Conservation (phyloP, 208 protist species). For the Kentomonas sorsogonicus region DNA sequence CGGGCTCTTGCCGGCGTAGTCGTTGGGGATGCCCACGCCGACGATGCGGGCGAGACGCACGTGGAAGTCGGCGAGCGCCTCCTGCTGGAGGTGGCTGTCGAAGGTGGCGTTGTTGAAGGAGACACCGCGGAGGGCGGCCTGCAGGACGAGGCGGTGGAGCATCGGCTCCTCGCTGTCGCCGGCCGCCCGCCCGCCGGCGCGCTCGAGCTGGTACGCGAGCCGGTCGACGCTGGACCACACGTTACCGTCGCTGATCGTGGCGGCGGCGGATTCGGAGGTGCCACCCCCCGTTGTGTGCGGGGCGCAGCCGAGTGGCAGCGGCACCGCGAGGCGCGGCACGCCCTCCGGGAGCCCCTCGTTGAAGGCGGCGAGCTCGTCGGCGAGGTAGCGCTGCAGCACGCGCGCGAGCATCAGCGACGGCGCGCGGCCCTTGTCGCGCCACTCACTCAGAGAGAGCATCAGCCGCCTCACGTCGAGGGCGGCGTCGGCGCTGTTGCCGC, state of each 20-base stretch:
- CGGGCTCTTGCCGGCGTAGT: constrained; percentile 27
- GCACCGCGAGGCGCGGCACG: constrained; percentile 55
- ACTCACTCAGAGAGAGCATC: constrained; percentile 77
- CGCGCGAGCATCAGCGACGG: constrained; percentile 59
- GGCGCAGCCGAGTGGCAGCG: constrained; percentile 6
- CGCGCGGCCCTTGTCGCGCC: constrained; percentile 60
- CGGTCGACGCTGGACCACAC: constrained; percentile 71
- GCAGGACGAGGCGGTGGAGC: constrained; percentile 43
- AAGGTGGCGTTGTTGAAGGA: constrained; percentile 25
- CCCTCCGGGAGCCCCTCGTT: constrained; percentile 57
- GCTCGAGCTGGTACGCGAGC: constrained; percentile 47
- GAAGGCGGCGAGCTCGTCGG: constrained; percentile 62
- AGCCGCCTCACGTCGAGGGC: constrained; percentile 54
- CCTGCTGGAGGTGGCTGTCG: constrained; percentile 39
- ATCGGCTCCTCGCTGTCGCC: constrained; percentile 60
- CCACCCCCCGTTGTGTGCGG: background rate
- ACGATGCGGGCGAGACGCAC: constrained; percentile 55
- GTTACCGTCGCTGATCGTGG: constrained; percentile 12
- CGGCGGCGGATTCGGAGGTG: background rate
- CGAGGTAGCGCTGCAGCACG: constrained; percentile 61
- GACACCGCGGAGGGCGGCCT: background rate
- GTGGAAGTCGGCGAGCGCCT: constrained; percentile 50
- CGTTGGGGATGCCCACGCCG: constrained; percentile 69
- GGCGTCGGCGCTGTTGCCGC: constrained; percentile 33
- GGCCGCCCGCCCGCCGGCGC: constrained; percentile 23